Evolutionary conservation across 805 yeast genomes (phyloP), one percentile per base, ranked within the genome.

Genomic region (Spathaspora hagerdaliae): DNA sequence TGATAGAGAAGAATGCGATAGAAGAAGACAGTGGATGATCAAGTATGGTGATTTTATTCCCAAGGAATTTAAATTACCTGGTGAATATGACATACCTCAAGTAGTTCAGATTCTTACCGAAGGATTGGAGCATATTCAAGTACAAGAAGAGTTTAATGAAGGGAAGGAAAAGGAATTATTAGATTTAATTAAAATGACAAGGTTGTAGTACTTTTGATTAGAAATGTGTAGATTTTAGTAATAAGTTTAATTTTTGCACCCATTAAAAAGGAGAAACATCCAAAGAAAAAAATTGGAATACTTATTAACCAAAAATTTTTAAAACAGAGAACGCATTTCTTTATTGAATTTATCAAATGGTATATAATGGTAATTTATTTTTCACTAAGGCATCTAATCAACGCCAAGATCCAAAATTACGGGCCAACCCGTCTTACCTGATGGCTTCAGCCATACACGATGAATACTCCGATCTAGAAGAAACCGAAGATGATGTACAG

Each of bases 91-190:
- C 36, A 66, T 65, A 49, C 76, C 76, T 1, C 49, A 57, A 6
- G 64, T 71, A 19, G 66, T 67, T 43, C 74, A 71, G 55, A 69
- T 71, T 6, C 52, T 69, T 13, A 71, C 75, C 19, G 75, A 71
- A 41, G 75, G 75, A 1, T 48, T 71, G 38, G 73, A 68, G 9
- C 64, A 56, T n/a, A 42, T 55, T 8, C 59, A 55, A 29, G 36
- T 39, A 6, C 52, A 53, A 15, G 54, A 51, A 10, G 47, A 43
- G n/a, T 54, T 52, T 29, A 46, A 45, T 27, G 52, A 54, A 15
- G 44, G 53, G 1, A 52, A 55, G 26, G 67, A 63, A 43, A 53
- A 51, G 26, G 49, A 57, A 27, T 49, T 63, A n/a, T 29, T 59
- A 26, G 57, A 54, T 38, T 47, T 60, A n/a, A 59, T 64, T 27